A percentile compares a stretch with the other conserved stretches of the same genome.
phyloP scores from a whole-genome alignment of 805 yeast genomes.

The Starmerella geochares region DNA sequence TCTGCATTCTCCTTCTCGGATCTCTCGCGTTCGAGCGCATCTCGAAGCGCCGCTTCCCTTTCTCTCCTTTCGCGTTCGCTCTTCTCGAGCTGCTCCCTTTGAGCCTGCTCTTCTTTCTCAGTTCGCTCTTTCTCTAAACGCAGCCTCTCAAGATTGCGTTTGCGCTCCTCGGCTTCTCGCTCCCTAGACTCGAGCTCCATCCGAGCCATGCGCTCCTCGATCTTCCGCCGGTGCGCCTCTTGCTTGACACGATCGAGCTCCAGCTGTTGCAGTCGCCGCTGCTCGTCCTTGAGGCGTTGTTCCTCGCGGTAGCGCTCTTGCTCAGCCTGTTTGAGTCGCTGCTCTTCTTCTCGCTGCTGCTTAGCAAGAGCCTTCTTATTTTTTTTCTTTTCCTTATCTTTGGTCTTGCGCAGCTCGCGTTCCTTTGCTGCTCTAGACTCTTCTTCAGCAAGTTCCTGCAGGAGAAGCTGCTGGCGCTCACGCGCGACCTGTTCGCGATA shows the following conservation, averaged over 20 bases:
- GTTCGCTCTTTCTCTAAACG: slow-evolving; percentile 18
- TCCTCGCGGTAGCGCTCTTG: slow-evolving; percentile 28
- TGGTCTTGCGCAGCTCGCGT: slow-evolving; percentile 31
- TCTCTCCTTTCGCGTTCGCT: slow-evolving; percentile 17
- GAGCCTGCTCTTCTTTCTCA: slow-evolving; percentile 28
- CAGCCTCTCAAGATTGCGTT: slow-evolving; percentile 12
- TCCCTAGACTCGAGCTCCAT: slow-evolving; percentile 22
- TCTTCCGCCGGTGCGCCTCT: slow-evolving; percentile 28
- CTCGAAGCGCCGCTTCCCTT: slow-evolving; percentile 14
- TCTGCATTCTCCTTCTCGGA: neutral
- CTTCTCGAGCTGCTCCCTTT: slow-evolving; percentile 16
- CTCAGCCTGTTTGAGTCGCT: slow-evolving; percentile 31
- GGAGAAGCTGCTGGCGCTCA: slow-evolving; percentile 39
- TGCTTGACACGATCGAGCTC: slow-evolving; percentile 28
- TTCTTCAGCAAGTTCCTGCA: slow-evolving; percentile 32
- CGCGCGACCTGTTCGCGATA: slow-evolving; percentile 74
- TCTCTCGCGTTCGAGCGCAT: slow-evolving; percentile 5
- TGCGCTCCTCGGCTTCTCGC: slow-evolving; percentile 1
- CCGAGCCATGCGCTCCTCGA: slow-evolving; percentile 30
- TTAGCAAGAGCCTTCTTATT: slow-evolving; percentile 35
- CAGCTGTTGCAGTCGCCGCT: slow-evolving; percentile 20
- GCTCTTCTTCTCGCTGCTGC: slow-evolving; percentile 36
- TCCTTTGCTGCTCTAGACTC: slow-evolving; percentile 23
- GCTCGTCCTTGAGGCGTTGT: slow-evolving; percentile 21
- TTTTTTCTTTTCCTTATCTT: slow-evolving; percentile 36